A percentile compares a stretch with the other conserved stretches of the same genome.
These are phyloP conservation scores for Boechera retrofracta DNA, from an alignment of 345 rosid genomes.

Conservation along the genomic window DNA sequence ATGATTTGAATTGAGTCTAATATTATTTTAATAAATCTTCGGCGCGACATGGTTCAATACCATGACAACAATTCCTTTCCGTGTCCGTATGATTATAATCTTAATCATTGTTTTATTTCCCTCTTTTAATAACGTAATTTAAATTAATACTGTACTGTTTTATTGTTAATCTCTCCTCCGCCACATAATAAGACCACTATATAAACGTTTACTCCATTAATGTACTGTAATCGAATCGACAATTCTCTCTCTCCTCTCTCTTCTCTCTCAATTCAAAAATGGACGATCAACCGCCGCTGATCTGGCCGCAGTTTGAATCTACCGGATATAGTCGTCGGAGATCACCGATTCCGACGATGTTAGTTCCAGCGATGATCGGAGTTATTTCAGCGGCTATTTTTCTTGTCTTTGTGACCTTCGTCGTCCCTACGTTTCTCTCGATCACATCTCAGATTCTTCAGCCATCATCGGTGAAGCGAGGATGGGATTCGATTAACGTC, in stretches of 20 bases:
- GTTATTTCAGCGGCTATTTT: conserved; percentile 54
- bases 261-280: conserved; percentile 31
- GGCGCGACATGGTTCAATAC: conserved; percentile 44
- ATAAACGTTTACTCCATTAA: conserved; percentile 4
- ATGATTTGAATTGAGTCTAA: conserved; percentile 25
- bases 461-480: conserved; percentile 52
- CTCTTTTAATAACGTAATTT: conserved; percentile 1
- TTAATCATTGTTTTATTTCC: conserved; percentile 15
- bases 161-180: conserved; percentile 11
- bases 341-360: conserved; percentile 43
- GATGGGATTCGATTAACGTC: conserved; percentile 75
- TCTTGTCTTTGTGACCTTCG: conserved; percentile 51
- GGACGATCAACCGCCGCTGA: conserved; percentile 56
- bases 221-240: conserved; percentile 31
- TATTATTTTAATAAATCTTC: conserved; percentile 14
- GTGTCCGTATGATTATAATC: conserved; percentile 46
- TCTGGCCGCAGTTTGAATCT: conserved; percentile 53
- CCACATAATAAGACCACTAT: conserved; percentile 35
- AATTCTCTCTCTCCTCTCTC: conserved; percentile 26
- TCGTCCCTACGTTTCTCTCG: conserved; percentile 56
- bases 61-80: conserved; percentile 46
- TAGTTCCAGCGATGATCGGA: conserved; percentile 53
- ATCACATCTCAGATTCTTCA: conserved; percentile 52
- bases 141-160: neutral
- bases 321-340: conserved; percentile 52